Base-by-base conservation (phyloP, 768 basidiomycete genomes). In the Roridomyces roridus region DNA sequence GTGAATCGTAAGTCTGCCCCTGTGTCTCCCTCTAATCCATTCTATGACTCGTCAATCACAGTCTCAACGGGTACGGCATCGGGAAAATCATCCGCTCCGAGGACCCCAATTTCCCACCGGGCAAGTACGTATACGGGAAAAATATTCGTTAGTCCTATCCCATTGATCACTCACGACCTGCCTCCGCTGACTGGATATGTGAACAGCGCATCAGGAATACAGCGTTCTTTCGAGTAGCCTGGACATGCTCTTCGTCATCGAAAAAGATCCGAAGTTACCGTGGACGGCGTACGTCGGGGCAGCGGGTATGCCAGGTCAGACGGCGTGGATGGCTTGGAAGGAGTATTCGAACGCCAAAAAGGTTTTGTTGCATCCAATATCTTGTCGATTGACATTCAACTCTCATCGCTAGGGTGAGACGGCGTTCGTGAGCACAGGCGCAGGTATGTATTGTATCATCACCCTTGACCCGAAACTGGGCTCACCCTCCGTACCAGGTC, bases 221-320 rank as follows among this genome's bases (percentile, higher is more conserved):
- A 23, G 14, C 18, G 44, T 54, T 10, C 2, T 46, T 9, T 21
- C 35, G 4, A 37, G 34, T 3, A n/a, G 20, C 46, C n/a, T 34
- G 37, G 15, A 7, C 12, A 6, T 7, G n/a, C 31, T 34, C 31
- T 11, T 18, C 18, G 7, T 7, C n/a, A 11, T 40, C 40, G 44
- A 20, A 43, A 34, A 34, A 14, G 29, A 29, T 21, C 43, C 40
- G 5, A 18, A 43, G 15, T 12, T 56, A 1, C 35, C 57, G 12
- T 46, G 40, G 51, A 25, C 39, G 12, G 68, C 68, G 0, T 83
- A 79, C 59, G 62, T 83, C 24, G 83, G 85, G 14, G 77, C 79
- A 3, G 71, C 76, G 6, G 85, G 85, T 8, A 84, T 84, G 81
- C 77, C 82, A 72, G 75, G 79, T 80, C 69, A 46, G 77, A 66